Percentiles rank a stretch among this genome's conserved stretches.
Conservation (phyloP, 1,139 yeast genomes). For the Nakaseomyces nivariensis region DNA sequence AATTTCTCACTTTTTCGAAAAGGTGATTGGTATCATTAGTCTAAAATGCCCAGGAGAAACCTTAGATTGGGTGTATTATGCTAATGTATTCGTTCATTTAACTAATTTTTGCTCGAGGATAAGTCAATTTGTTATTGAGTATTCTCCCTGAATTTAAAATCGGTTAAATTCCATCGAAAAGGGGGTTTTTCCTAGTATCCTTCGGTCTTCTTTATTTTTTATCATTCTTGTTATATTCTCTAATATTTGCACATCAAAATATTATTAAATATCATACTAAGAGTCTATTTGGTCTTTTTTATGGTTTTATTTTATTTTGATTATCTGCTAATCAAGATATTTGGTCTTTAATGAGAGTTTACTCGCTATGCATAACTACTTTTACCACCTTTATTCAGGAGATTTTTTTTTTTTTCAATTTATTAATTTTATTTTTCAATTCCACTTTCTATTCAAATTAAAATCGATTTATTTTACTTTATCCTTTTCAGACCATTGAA, state of each 20-base stretch:
- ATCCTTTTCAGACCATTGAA: too few species aligned
- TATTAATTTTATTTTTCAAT: too few species aligned
- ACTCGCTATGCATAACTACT: background rate
- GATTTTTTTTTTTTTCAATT: too few species aligned
- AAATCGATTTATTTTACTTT: too few species aligned
- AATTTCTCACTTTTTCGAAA: background rate
- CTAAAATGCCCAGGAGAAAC: background rate
- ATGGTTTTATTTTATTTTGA: too few species aligned
- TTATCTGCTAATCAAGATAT: too few species aligned
- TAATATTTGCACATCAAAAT: background rate
- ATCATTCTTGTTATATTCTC: background rate
- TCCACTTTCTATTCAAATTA: too few species aligned
- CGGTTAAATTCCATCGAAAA: background rate
- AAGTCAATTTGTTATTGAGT: background rate
- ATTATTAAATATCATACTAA: too few species aligned
- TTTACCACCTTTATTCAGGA: background rate
- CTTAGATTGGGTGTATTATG: background rate
- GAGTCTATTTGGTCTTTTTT: too few species aligned
- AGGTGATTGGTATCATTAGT: background rate
- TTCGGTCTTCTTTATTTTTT: background rate
- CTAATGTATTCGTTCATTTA: background rate
- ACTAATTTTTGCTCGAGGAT: background rate
- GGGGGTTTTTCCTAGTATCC: background rate
- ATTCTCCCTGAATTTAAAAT: constrained; percentile 1
- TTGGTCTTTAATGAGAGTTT: background rate